Conservation (phyloP, 768 basidiomycete genomes). For the Leccinum truebloodii region DNA sequence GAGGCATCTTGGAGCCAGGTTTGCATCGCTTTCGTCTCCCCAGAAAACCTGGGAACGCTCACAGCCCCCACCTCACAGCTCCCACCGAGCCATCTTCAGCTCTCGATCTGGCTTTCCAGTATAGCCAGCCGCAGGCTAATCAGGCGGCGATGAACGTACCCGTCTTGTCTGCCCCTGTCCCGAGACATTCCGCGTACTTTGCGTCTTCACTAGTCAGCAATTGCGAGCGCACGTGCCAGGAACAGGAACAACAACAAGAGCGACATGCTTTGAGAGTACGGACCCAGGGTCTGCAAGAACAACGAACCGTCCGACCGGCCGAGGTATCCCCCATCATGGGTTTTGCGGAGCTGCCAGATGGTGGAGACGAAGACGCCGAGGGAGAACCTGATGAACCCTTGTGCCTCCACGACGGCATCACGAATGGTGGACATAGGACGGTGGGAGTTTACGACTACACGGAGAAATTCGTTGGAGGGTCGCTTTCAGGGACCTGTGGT, state of each 20-base stretch:
- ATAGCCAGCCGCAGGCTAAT: slow-evolving; percentile 19
- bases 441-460: slow-evolving; percentile 27
- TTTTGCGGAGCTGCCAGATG: slow-evolving; percentile 31
- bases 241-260: slow-evolving; percentile 38
- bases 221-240: slow-evolving; percentile 40
- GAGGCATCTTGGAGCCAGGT: slow-evolving; percentile 32
- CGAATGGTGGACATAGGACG: slow-evolving; percentile 31
- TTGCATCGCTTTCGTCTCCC: slow-evolving; percentile 14
- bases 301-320: slow-evolving; percentile 34
- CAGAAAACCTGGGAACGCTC: slow-evolving; percentile 1
- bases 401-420: slow-evolving; percentile 22
- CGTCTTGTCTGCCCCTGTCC: slow-evolving; percentile 33
- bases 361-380: slow-evolving; percentile 38
- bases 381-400: slow-evolving; percentile 35
- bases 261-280: slow-evolving; percentile 31
- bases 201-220: slow-evolving; percentile 31
- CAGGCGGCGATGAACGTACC: slow-evolving; percentile 25
- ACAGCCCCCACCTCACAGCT: slow-evolving; percentile 15
- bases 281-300: slow-evolving; percentile 35
- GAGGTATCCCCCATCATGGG: slow-evolving; percentile 35
- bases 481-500: slow-evolving; percentile 22
- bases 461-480: slow-evolving; percentile 19
- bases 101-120: slow-evolving; percentile 30
- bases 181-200: slow-evolving; percentile 35
- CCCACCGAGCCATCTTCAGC: slow-evolving; percentile 21